These are phyloP conservation scores for Claviceps sp. DNA, from an alignment of 2,329 filamentous ascomycete genomes.

Conservation along the genomic window DNA sequence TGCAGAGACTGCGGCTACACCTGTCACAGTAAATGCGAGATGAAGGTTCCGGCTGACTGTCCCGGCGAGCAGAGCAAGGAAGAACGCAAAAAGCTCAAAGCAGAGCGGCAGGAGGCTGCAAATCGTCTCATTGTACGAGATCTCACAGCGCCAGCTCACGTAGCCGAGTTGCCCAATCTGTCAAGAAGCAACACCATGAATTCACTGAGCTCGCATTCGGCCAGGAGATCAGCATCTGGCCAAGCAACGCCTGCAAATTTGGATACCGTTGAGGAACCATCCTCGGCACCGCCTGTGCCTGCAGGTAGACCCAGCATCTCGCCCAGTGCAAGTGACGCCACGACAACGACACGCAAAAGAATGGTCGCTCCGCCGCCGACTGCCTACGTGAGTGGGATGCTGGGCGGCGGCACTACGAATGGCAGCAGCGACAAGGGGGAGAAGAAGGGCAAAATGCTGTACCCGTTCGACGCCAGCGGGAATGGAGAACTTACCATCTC, in stretches of 20 bases:
- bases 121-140: conserved; percentile 42
- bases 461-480: conserved; percentile 66
- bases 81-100: conserved; percentile 87
- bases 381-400: conserved; percentile 60
- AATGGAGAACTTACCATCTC: conserved; percentile 70
- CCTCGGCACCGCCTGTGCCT: conserved; percentile 9
- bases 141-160: conserved; percentile 26
- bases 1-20: conserved; percentile 95
- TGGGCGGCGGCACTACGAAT: conserved; percentile 33
- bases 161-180: conserved; percentile 53
- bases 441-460: conserved; percentile 77
- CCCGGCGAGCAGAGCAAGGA: conserved; percentile 90
- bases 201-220: conserved; percentile 74
- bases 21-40: conserved; percentile 96
- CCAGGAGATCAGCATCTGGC: conserved; percentile 43
- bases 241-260: conserved; percentile 36
- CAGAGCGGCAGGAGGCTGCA: conserved; percentile 67
- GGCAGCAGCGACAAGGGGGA: conserved; percentile 23
- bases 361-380: conserved; percentile 79
- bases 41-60: conserved; percentile 95
- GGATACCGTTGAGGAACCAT: conserved; percentile 25
- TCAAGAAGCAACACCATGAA: conserved; percentile 79
- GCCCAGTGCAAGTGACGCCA: conserved; percentile 14
- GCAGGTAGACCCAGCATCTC: conserved; percentile 15
- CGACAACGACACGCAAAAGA: conserved; percentile 38